These are phyloP conservation scores for Salix caprea DNA, from an alignment of 345 rosid genomes.

Conservation along the genomic window DNA sequence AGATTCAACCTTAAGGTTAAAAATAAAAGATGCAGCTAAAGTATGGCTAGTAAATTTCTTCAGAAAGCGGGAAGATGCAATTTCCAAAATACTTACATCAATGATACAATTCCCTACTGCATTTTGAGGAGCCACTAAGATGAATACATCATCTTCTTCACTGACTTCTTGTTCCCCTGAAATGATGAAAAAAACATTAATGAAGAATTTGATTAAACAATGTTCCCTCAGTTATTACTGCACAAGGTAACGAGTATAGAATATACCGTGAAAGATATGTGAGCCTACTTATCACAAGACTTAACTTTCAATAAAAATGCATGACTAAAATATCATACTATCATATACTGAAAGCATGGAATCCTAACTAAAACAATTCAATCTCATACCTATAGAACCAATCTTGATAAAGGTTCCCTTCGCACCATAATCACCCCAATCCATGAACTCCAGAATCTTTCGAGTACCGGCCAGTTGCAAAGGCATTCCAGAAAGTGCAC, in stretches of 20 bases:
- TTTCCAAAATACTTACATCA: conserved; percentile 49
- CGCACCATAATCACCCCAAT: conserved; percentile 88
- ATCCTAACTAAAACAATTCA: background rate
- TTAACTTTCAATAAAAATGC: no score
- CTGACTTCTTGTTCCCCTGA: conserved; percentile 82
- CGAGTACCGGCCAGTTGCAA: conserved; percentile 87
- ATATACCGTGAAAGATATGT: no score
- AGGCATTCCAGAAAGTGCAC: conserved; percentile 98
- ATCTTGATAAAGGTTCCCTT: conserved; percentile 71
- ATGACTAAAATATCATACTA: background rate
- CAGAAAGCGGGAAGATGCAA: background rate
- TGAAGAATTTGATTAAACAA: background rate
- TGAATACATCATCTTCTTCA: conserved; percentile 81
- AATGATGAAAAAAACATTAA: background rate
- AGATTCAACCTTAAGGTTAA: conserved; percentile 14
- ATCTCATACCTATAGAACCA: conserved; percentile 71
- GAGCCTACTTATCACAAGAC: no score
- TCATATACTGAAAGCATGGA: background rate
- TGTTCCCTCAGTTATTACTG: no score
- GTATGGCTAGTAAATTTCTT: background rate
- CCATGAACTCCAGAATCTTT: conserved; percentile 91
- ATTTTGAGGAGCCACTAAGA: conserved; percentile 93
- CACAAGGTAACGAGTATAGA: no score
- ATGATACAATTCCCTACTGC: conserved; percentile 95
- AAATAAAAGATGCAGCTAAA: background rate